A percentile compares a stretch with the other conserved stretches of the same genome.
phyloP scores from a whole-genome alignment of 495 filamentous ascomycete genomes.

The Clavariopsis aquatica region DNA sequence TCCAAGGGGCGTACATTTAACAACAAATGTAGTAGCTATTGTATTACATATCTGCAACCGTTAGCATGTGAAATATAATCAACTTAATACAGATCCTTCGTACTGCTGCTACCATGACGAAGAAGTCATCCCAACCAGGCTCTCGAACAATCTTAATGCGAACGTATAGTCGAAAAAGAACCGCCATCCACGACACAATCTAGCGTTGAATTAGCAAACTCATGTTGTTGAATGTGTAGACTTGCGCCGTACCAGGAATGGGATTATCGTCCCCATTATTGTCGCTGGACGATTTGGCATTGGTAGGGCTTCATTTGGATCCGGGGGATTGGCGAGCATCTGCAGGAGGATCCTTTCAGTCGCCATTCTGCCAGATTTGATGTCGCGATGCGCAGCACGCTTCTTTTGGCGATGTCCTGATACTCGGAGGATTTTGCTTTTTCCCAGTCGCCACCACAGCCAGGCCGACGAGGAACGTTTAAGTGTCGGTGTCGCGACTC shows the following conservation, averaged over 20 bases:
- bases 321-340: slow-evolving; percentile 24
- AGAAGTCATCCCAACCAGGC: slow-evolving; percentile 31
- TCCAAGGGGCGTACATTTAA: neutral
- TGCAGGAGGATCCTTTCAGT: slow-evolving; percentile 5
- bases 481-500: neutral
- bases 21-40: slow-evolving; percentile 3
- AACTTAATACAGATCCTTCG: neutral
- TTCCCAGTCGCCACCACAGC: neutral
- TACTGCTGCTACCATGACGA: slow-evolving; percentile 18
- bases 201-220: neutral
- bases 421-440: neutral
- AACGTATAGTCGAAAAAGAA: slow-evolving; percentile 15
- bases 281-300: slow-evolving; percentile 22
- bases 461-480: neutral
- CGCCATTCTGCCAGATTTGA: slow-evolving; percentile 15
- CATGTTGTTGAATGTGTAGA: neutral
- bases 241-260: slow-evolving; percentile 12
- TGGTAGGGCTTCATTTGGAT: slow-evolving; percentile 24
- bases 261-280: slow-evolving; percentile 13
- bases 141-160: slow-evolving; percentile 13
- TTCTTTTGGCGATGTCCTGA: neutral
- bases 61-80: neutral
- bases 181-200: slow-evolving; percentile 22
- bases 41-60: slow-evolving; percentile 18
- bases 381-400: neutral